A percentile compares a stretch with the other conserved stretches of the same genome.
phyloP scores from a whole-genome alignment of 495 filamentous ascomycete genomes.

The Margaritispora aquatica region DNA sequence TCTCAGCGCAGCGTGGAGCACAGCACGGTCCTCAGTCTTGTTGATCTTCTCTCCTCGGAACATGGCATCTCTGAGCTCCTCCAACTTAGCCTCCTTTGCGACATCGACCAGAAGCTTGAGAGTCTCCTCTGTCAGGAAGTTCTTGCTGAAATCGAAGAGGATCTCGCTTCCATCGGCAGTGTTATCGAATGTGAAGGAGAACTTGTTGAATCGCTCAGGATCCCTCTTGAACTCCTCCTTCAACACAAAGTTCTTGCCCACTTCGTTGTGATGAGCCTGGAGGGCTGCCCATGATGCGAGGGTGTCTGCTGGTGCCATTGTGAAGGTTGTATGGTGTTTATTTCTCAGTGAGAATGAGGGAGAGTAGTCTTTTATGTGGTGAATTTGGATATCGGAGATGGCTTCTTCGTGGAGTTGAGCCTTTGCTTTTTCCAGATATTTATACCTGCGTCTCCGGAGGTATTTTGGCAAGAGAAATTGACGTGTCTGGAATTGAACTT shows the following conservation, averaged over 20 bases:
- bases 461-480: not conserved
- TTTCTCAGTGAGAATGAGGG: too few species aligned
- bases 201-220: constrained; percentile 82
- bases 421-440: constrained; percentile 7
- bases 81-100: constrained; percentile 82
- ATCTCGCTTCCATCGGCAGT: constrained; percentile 71
- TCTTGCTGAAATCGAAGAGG: constrained; percentile 98
- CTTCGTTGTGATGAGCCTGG: constrained; percentile 75
- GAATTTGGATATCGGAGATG: constrained; percentile 3
- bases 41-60: constrained; percentile 98
- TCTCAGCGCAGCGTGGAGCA: constrained; percentile 90
- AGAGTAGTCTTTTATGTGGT: not conserved
- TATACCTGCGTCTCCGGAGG: constrained; percentile 14
- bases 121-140: constrained; percentile 92
- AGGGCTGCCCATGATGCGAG: constrained; percentile 82
- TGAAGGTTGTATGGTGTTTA: not conserved
- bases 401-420: not conserved
- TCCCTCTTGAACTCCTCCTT: constrained; percentile 91
- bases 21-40: constrained; percentile 94
- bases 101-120: constrained; percentile 79
- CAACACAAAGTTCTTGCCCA: constrained; percentile 83
- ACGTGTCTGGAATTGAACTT: not conserved
- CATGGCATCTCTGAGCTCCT: constrained; percentile 94
- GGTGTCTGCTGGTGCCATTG: constrained; percentile 66
- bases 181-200: constrained; percentile 79